These are phyloP conservation scores for Hypoxylon perforatum DNA, from an alignment of 495 filamentous ascomycete species.

Conservation along the genomic window DNA sequence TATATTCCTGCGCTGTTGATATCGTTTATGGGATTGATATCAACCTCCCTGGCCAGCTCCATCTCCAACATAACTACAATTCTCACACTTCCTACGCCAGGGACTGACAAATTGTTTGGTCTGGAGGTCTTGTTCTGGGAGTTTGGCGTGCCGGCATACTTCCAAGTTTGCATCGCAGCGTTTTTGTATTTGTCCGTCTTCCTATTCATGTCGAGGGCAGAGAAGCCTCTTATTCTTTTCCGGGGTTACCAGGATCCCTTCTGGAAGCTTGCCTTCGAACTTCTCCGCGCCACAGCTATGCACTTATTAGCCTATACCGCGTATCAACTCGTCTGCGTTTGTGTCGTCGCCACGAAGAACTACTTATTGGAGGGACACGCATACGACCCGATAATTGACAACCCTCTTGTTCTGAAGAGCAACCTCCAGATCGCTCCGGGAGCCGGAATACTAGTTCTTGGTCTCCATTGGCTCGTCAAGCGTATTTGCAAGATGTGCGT, in stretches of 20 bases:
- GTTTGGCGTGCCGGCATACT: slow-evolving; percentile 18
- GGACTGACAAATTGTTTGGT: not conserved
- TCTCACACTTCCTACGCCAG: slow-evolving; percentile 23
- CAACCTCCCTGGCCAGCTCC: not conserved
- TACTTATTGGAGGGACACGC: not conserved
- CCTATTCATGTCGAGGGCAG: slow-evolving; percentile 33
- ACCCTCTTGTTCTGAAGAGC: not conserved
- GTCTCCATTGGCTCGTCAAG: slow-evolving; percentile 29
- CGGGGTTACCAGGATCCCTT: slow-evolving; percentile 12
- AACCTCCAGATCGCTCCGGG: not conserved
- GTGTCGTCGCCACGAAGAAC: not conserved
- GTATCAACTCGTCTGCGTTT: slow-evolving; percentile 32
- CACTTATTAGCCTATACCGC: slow-evolving; percentile 42
- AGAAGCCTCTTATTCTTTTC: slow-evolving; percentile 16
- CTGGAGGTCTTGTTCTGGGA: slow-evolving; percentile 18
- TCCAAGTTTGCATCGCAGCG: slow-evolving; percentile 31
- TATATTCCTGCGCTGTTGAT: not conserved
- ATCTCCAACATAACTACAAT: slow-evolving; percentile 1
- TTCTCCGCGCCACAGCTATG: slow-evolving; percentile 37
- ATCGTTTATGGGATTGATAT: slow-evolving; percentile 2
- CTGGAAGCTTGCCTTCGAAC: slow-evolving; percentile 18
- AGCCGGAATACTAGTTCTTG: slow-evolving; percentile 13
- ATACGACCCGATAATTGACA: not conserved
- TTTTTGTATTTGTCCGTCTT: slow-evolving; percentile 32
- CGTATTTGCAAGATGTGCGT: slow-evolving; percentile 15